Conservation (phyloP, 768 basidiomycete genomes). For the Pleurotus salmoneostramineus region DNA sequence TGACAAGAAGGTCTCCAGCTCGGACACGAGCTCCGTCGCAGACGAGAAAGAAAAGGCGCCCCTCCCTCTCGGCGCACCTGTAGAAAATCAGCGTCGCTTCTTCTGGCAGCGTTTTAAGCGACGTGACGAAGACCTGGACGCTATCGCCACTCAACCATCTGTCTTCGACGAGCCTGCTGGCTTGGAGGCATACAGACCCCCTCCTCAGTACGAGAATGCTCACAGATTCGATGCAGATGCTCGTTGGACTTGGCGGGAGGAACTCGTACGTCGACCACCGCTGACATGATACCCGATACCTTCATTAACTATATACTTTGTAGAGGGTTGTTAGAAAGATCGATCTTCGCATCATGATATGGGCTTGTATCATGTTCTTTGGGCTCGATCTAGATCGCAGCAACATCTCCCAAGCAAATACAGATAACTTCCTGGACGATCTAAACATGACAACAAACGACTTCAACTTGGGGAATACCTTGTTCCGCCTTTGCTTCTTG, state of each 20-base stretch:
- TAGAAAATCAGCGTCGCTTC: conserved; percentile 16
- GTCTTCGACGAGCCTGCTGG: conserved; percentile 57
- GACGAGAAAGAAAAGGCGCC: conserved; percentile 20
- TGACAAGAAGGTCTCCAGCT: conserved; percentile 2
- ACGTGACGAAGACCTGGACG: conserved; percentile 35
- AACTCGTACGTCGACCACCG: conserved; percentile 34
- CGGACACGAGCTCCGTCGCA: conserved; percentile 2
- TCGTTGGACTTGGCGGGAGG: conserved; percentile 72
- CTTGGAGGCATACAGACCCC: conserved; percentile 48
- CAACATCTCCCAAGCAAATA: conserved; percentile 64
- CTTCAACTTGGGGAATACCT: conserved; percentile 60
- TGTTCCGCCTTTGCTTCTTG: conserved; percentile 48
- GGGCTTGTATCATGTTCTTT: conserved; percentile 65
- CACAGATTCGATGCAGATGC: conserved; percentile 63
- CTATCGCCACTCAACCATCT: conserved; percentile 56
- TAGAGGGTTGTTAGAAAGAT: conserved; percentile 55
- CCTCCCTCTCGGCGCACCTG: conserved; percentile 22
- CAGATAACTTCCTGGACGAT: conserved; percentile 65
- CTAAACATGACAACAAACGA: conserved; percentile 58
- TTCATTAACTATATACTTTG: neutral
- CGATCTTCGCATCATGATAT: conserved; percentile 55
- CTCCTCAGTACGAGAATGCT: conserved; percentile 51
- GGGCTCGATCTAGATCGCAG: conserved; percentile 53
- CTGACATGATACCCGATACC: neutral
- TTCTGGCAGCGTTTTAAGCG: conserved; percentile 28